Evolutionary conservation across 1,284 basidiomycete genomes (phyloP).

Genomic region (Ganoderma lingzhi): DNA sequence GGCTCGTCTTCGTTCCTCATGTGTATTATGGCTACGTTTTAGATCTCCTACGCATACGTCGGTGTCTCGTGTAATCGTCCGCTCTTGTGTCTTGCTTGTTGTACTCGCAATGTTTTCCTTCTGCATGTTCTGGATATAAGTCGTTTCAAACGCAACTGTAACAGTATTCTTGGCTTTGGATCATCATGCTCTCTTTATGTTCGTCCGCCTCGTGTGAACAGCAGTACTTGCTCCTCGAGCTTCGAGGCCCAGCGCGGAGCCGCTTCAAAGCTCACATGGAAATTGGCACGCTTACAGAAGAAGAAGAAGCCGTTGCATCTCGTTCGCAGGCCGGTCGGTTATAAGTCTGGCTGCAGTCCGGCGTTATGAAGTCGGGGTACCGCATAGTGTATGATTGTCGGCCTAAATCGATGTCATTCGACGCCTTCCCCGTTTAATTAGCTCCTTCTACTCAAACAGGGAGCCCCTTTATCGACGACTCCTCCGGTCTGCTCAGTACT

Average conservation of each 20-base stretch:
- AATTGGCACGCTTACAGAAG: background rate
- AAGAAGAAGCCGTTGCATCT: background rate
- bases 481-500: too few relatives aligned
- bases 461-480: too few relatives aligned
- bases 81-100: constrained; percentile 5
- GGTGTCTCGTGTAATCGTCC: constrained; percentile 10
- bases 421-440: too few relatives aligned
- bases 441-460: too few relatives aligned
- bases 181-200: background rate
- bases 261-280: background rate
- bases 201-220: background rate
- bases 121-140: constrained; percentile 5
- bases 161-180: constrained; percentile 4
- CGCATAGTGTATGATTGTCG: too few relatives aligned
- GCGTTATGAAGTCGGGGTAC: too few relatives aligned
- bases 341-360: too few relatives aligned
- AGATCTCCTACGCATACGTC: constrained; percentile 8
- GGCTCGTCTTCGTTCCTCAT: background rate
- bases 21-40: background rate
- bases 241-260: background rate
- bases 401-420: too few relatives aligned
- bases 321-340: too few relatives aligned
- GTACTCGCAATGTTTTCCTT: constrained; percentile 13
- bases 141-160: constrained; percentile 7
- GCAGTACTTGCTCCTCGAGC: background rate